Conservation (phyloP, 2,329 filamentous ascomycete species). For the Calonectria hawksworthii region DNA sequence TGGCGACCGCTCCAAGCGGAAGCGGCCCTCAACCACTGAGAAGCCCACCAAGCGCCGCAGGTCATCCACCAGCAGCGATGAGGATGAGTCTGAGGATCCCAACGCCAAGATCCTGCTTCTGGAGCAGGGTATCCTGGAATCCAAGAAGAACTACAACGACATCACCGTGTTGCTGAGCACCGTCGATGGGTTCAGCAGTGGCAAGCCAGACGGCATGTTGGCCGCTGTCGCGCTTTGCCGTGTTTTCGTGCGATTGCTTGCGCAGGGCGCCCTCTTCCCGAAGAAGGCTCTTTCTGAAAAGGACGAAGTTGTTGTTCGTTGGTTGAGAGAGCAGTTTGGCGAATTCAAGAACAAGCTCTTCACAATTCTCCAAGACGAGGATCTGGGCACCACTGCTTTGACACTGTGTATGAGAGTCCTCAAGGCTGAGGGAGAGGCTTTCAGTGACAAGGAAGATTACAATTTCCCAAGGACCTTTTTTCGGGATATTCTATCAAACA, state of each 20-base stretch:
- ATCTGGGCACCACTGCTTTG: slow-evolving; percentile 78
- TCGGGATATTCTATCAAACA: slow-evolving; percentile 70
- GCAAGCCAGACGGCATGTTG: slow-evolving; percentile 69
- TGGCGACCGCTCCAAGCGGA: slow-evolving; percentile 63
- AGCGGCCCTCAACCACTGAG: slow-evolving; percentile 60
- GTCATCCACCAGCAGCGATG: slow-evolving; percentile 63
- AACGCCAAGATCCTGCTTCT: slow-evolving; percentile 79
- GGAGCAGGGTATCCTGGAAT: slow-evolving; percentile 86
- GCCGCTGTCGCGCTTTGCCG: slow-evolving; percentile 87
- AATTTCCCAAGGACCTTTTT: slow-evolving; percentile 80
- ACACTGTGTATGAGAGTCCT: slow-evolving; percentile 86
- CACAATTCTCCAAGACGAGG: slow-evolving; percentile 71
- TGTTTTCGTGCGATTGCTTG: slow-evolving; percentile 86
- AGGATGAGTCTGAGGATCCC: slow-evolving; percentile 64
- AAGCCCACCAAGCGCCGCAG: slow-evolving; percentile 66
- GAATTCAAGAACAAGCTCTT: slow-evolving; percentile 78
- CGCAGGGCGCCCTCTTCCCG: slow-evolving; percentile 77
- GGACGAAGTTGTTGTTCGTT: slow-evolving; percentile 80
- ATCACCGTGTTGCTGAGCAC: slow-evolving; percentile 79
- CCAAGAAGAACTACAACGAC: slow-evolving; percentile 92
- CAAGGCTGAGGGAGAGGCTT: slow-evolving; percentile 80
- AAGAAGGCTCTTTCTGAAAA: slow-evolving; percentile 78
- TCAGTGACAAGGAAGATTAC: slow-evolving; percentile 73
- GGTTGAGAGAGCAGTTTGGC: slow-evolving; percentile 81
- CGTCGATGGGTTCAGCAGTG: slow-evolving; percentile 62